Evolutionary conservation across 208 protist species (phyloP).

Genomic region (Spongospora subterranea): DNA sequence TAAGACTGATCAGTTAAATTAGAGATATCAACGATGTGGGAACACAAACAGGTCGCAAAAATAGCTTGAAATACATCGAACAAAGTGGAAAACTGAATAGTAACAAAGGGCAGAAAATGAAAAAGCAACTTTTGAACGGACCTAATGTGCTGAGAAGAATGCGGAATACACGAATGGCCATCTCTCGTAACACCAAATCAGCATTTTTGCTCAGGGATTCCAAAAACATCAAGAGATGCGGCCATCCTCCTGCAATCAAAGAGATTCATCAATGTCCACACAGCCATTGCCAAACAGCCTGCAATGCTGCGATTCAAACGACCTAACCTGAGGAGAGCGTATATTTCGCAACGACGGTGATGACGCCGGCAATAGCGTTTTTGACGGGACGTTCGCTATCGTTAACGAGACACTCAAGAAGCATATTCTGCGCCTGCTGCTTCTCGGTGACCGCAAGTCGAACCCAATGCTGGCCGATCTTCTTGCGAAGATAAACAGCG

Average conservation of each 20-base stretch:
- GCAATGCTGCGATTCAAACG: too few relatives aligned
- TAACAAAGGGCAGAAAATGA: too few relatives aligned
- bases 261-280: background rate
- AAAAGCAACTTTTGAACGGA: background rate
- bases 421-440: background rate
- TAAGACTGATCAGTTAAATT: too few relatives aligned
- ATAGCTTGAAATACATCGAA: too few relatives aligned
- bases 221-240: conserved; percentile 15
- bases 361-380: conserved; percentile 50
- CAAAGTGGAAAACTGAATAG: too few relatives aligned
- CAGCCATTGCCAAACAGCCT: background rate
- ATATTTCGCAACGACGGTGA: conserved; percentile 52
- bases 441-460: background rate
- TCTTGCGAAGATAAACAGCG: conserved; percentile 24
- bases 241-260: background rate
- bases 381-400: background rate
- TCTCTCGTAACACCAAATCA: background rate
- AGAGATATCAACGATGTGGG: background rate
- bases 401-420: background rate
- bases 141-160: conserved; percentile 14
- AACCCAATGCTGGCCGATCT: background rate
- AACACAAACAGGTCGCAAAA: too few relatives aligned
- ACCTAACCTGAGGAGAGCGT: background rate
- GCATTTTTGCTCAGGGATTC: background rate
- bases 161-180: conserved; percentile 21